These are phyloP conservation scores for Neurospora sp. DNA, from an alignment of 495 filamentous ascomycete species.

Conservation along the genomic window DNA sequence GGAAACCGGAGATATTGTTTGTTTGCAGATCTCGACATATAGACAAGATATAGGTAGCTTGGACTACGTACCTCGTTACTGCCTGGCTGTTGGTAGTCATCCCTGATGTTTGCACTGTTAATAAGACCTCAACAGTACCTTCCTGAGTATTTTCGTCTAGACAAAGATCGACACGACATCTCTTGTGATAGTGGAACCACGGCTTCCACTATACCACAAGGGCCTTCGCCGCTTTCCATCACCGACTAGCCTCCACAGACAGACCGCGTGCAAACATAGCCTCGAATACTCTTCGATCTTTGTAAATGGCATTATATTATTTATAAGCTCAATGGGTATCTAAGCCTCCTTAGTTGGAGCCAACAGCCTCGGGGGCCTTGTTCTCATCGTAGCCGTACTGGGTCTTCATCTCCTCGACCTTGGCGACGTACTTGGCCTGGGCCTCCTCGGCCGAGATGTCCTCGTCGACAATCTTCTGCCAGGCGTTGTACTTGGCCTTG, in stretches of 20 bases:
- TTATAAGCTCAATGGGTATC: not conserved
- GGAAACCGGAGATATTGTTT: not conserved
- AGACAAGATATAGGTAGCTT: not conserved
- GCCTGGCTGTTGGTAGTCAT: not conserved
- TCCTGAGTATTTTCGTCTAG: not conserved
- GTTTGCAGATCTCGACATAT: not conserved
- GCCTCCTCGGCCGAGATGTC: conserved; percentile 49
- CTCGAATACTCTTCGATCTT: not conserved
- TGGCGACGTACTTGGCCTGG: conserved; percentile 63
- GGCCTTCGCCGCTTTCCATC: not conserved
- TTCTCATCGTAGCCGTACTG: conserved; percentile 51
- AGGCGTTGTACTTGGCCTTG: conserved; percentile 70
- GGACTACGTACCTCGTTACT: not conserved
- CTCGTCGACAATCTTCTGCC: conserved; percentile 53
- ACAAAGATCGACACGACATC: not conserved
- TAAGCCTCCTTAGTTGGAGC: conserved; percentile 6
- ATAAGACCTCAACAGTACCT: not conserved
- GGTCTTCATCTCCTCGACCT: conserved; percentile 58
- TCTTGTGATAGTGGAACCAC: not conserved
- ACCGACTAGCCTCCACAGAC: not conserved
- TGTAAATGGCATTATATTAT: not conserved
- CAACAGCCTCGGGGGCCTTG: conserved; percentile 46
- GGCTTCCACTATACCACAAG: not conserved
- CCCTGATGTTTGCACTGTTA: not conserved
- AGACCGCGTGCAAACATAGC: not conserved